Evolutionary conservation across 2,329 filamentous ascomycete genomes (phyloP).

Genomic region (Arthrinium phaeospermum): DNA sequence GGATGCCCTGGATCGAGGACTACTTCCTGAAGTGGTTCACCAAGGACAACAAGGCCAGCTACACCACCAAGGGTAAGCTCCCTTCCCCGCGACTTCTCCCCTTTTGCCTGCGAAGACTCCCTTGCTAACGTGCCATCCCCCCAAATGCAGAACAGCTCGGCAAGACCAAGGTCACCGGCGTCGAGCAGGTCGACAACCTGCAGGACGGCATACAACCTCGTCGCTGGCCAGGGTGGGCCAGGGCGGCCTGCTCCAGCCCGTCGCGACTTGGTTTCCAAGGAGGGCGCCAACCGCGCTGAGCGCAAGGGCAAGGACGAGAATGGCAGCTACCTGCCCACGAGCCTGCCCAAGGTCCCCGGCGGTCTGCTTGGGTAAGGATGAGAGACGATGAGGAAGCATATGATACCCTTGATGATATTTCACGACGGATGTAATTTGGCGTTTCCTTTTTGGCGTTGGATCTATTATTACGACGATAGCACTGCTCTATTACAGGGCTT

Average conservation of each 20-base stretch:
- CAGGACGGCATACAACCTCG: conserved; percentile 72
- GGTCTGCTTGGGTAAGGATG: background rate
- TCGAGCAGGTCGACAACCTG: conserved; percentile 69
- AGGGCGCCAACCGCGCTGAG: conserved; percentile 70
- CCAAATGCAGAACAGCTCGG: conserved; percentile 62
- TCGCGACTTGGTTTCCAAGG: conserved; percentile 66
- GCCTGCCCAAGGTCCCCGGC: conserved; percentile 39
- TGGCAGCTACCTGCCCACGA: conserved; percentile 50
- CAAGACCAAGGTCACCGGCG: conserved; percentile 72
- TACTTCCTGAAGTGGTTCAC: conserved; percentile 75
- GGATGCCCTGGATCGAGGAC: conserved; percentile 81
- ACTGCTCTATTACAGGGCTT: background rate
- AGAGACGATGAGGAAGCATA: background rate
- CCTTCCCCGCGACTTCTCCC: background rate
- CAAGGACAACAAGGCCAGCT: conserved; percentile 78
- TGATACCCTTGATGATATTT: background rate
- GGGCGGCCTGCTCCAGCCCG: conserved; percentile 68
- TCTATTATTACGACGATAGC: background rate
- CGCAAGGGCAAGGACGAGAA: conserved; percentile 67
- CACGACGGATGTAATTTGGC: background rate
- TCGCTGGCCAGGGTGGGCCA: conserved; percentile 68
- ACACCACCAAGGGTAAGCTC: conserved; percentile 66
- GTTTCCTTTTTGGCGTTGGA: background rate
- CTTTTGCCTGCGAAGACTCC: background rate
- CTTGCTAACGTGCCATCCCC: background rate